Evolutionary conservation across 2,329 filamentous ascomycete species (phyloP).

Genomic region (Penicillium sp.): DNA sequence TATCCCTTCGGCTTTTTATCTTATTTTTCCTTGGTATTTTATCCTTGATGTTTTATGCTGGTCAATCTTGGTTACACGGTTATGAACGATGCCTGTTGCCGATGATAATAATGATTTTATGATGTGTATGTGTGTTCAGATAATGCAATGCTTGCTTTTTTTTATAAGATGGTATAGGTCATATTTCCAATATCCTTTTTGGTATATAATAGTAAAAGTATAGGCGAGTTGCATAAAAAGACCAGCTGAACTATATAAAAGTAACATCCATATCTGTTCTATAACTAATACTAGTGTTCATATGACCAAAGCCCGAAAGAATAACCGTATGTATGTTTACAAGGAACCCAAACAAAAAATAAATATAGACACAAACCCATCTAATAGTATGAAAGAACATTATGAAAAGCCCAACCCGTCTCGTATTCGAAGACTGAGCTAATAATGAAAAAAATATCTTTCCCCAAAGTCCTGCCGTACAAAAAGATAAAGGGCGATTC

Average conservation of each 20-base stretch:
- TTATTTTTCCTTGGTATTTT: constrained; percentile 3
- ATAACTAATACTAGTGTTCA: neutral
- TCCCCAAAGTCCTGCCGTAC: neutral
- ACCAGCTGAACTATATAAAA: neutral
- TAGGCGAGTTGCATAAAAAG: neutral
- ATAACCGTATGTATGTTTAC: neutral
- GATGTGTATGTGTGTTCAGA: constrained; percentile 10
- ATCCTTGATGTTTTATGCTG: constrained; percentile 3
- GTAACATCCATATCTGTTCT: neutral
- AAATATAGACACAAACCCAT: neutral
- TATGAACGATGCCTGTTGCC: constrained; percentile 5
- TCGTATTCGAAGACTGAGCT: constrained; percentile 8
- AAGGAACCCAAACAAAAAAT: neutral
- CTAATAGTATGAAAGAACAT: neutral
- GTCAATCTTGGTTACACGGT: neutral
- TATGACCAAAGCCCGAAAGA: neutral
- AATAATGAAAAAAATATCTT: neutral
- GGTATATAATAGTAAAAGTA: no score
- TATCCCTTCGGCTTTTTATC: neutral
- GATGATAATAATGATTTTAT: constrained; percentile 21
- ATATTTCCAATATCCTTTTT: neutral
- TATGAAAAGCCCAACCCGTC: neutral
- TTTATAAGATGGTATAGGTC: neutral
- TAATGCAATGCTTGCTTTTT: constrained; percentile 7
- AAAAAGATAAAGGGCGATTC: neutral